A percentile compares a stretch with the other conserved stretches of the same genome.
Evolutionary conservation across 176 grass and related monocot species (phyloP).

Genomic region (Aegilops longissima): DNA sequence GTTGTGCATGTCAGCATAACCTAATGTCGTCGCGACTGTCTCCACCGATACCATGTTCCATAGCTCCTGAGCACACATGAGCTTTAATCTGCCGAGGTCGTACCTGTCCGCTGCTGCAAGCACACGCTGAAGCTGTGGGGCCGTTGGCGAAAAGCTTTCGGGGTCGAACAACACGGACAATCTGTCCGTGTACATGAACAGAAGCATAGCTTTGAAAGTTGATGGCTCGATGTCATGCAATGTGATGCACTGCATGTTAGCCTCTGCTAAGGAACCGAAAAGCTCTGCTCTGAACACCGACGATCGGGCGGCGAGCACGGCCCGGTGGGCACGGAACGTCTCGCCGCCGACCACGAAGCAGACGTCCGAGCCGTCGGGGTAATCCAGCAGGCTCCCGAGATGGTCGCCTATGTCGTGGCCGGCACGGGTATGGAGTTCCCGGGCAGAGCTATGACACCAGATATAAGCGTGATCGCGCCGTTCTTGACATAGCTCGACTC

Average conservation of each 20-base stretch:
- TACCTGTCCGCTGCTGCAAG: conserved; percentile 50
- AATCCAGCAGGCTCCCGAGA: not conserved
- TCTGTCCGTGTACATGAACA: conserved; percentile 14
- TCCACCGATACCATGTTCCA: conserved; percentile 15
- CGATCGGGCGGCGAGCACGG: not conserved
- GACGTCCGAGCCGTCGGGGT: conserved; percentile 27
- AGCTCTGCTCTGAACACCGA: not conserved
- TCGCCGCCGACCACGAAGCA: not conserved
- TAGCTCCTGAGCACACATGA: conserved; percentile 38
- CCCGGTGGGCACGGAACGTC: not conserved
- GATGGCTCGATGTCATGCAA: not conserved
- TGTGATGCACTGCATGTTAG: not conserved
- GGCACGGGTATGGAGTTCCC: not conserved
- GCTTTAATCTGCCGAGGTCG: conserved; percentile 37
- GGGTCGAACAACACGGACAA: not conserved
- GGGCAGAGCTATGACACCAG: not conserved
- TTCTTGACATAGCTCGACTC: not conserved
- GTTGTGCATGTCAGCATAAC: conserved; percentile 34
- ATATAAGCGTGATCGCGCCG: not conserved
- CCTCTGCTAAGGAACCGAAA: not conserved
- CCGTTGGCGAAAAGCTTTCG: not conserved
- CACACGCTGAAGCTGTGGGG: not conserved
- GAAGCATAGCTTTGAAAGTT: not conserved
- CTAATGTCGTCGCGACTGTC: not conserved
- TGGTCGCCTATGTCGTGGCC: not conserved